Evolutionary conservation across 345 rosid species (phyloP).

Genomic region (Kernera saxatilis): DNA sequence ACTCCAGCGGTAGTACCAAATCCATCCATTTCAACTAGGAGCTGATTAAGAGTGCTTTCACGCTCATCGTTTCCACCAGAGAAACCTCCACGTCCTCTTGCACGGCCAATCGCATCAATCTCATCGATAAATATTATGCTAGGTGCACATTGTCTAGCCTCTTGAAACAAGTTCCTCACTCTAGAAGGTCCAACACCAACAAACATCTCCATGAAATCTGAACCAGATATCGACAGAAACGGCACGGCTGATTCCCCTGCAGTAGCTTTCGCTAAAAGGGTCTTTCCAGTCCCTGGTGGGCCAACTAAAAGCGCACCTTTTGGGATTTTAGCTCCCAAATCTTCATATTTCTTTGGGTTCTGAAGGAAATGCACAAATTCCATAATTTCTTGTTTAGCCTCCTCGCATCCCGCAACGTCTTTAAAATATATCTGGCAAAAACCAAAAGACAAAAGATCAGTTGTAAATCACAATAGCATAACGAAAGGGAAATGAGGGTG

Average conservation of each 20-base stretch:
- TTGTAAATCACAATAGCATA: background rate
- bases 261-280: constrained; percentile 95
- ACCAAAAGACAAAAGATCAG: background rate
- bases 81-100: constrained; percentile 94
- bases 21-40: constrained; percentile 97
- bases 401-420: constrained; percentile 98
- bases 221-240: constrained; percentile 86
- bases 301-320: constrained; percentile 96
- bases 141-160: constrained; percentile 92
- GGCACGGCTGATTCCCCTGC: constrained; percentile 97
- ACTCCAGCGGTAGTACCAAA: constrained; percentile 94
- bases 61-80: constrained; percentile 89
- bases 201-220: constrained; percentile 99
- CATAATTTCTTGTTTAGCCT: constrained; percentile 97
- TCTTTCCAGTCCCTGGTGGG: constrained; percentile 96
- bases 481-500: background rate
- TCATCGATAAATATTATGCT: constrained; percentile 95
- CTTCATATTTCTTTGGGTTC: constrained; percentile 90
- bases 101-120: constrained; percentile 94
- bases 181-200: constrained; percentile 99
- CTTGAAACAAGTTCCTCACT: constrained; percentile 94
- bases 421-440: constrained; percentile 63
- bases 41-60: constrained; percentile 90
- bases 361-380: constrained; percentile 94
- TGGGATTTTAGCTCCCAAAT: constrained; percentile 91